Base-by-base conservation (phyloP, 495 filamentous ascomycete genomes). In the Melanomma pulvis-pyrius region DNA sequence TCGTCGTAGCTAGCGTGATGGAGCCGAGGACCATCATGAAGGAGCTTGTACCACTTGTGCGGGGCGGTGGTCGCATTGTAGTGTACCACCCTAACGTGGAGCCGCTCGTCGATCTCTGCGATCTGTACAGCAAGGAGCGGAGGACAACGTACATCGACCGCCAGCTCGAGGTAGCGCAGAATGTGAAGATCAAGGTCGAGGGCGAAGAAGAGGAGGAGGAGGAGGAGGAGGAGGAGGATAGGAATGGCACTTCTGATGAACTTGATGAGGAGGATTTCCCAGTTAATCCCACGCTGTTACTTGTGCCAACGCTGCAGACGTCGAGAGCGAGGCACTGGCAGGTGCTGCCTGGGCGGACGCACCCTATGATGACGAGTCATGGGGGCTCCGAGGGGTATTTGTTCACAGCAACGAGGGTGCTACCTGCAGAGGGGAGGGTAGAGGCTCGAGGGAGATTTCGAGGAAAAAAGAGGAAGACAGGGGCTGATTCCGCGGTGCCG, bases 381-480 rank as follows among this genome's bases (percentile, higher is more conserved):
- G 94, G 94, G 28, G 93, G 94, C 0, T 86, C 92, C 0, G 92
- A 98, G 76, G 94, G 94, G 3, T 98, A 89, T 75, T 76, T 98
- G 21, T 94, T 97, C 71, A 91, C 90, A 63, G 96, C 80, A 6
- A 90, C 88, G 65, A 86, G 87, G 63, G 93, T 94, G 8, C 75
- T 92, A 36, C 94, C 96, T 1, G 85, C 88, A 0, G 82, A 89
- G 66, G 90, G 89, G 8, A 88, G 82, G 70, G 87, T 97, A 26
- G 87, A 89, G 67, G 96, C 93, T 17, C 87, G 90, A 54, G 94
- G 94, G 0, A 91, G 88, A 69, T 83, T 81, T 79, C 41, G 67
- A 4, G 55, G 51, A 6, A 72, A 68, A 52, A 88, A 88, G 71
- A 83, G 83, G 74, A 82, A 82, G 59, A 88, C 82, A 52, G 67